Evolutionary conservation across 306 rosid species (phyloP), one percentile per base, ranked within the genome.

Genomic region (Quercus bicolor): DNA sequence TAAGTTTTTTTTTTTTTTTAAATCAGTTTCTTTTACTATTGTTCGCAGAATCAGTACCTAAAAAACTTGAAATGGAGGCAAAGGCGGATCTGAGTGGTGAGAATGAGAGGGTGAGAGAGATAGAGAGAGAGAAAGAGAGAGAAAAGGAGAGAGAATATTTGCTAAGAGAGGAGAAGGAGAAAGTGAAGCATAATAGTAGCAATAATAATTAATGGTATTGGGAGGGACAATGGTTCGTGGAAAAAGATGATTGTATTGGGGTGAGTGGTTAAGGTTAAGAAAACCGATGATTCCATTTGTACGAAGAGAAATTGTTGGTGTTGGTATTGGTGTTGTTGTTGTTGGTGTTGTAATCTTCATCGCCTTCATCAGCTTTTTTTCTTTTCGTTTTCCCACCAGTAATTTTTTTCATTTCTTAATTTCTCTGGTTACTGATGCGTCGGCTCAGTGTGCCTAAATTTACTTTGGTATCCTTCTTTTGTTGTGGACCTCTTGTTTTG

Each of bases 221-320:
- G 40, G 82, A 59, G 65, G 29, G 77, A 21, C 45, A 53, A 66
- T 34, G 68, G 56, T 64, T 33, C 10, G 40, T 5, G 74, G 66
- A 54, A 31, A 62, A 53, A 69, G 24, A 66, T 19, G 45, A 8
- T 8, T 10, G 45, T 40, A 40, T 40, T 40, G 33, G 34, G 21
- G 37, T 19, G 59, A 78, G 79, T 56, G 74, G 76, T 56, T 73
- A 56, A 69, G 65, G 6, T 68, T 24, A 65, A 65, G 70, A 59
- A 65, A 74, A 76, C 24, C 61, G 74, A 83, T 74, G 80, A 83
- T 69, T 79, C 83, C 86, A 78, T 78, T 68, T 75, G 83, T 83
- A 74, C 74, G 75, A 52, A 73, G 43, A 69, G 12, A 73, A 23
- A 33, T 20, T 68, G 75, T 33, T 5, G 37, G 62, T 37, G 20